Base-by-base conservation (phyloP, 2,329 filamentous ascomycete species). In the Leptographium wingfieldii region DNA sequence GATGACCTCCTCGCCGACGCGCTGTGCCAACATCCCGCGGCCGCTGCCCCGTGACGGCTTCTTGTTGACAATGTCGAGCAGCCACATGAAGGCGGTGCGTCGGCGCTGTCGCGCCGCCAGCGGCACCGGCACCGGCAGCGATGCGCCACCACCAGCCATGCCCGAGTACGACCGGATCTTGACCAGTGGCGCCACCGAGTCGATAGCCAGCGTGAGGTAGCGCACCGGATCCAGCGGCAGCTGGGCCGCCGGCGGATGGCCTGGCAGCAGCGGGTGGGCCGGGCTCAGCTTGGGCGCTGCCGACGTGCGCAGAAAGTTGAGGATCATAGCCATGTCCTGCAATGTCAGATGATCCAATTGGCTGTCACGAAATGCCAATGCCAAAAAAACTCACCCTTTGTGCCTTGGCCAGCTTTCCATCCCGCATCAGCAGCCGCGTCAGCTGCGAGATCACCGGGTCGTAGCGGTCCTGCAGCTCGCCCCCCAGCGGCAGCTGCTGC, bases 321-420 rank as follows among this genome's bases (percentile, higher is more conserved):
- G 84, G 69, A 96, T 86, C 68, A 84, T 78, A 62, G 86, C 81
- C 85, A 96, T 91, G 73, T 95, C 87, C 88, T 96, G 68, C 31
- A 4, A 53, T 16, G 40, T 31, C 14, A 46, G 14, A 25, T 6
- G 19, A 27, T 22, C 22, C 22, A 35, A 35, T 6, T 6, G 11
- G 11, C 6, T 35, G 11, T 35, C 6, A 40, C 38, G 27, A 35
- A 43, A 29, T 22, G 6, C 11, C 35, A 55, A 54, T 29, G 48
- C 12, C 48, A 38, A 27, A n/a, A 61, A 65, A 62, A 70, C 82
- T 61, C 79, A 95, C 91, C 76, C 85, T 84, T 73, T 99, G 90
- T n/a, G 94, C 94, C 71, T 83, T 81, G 69, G 87, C 87, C 71
- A 95, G 83, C 77, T 96, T 95, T 67, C 94, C 94, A 73, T 97